Percentiles rank a stretch among this genome's conserved stretches.
Conservation (phyloP, 805 yeast species). For the Dipodascus geniculatus region DNA sequence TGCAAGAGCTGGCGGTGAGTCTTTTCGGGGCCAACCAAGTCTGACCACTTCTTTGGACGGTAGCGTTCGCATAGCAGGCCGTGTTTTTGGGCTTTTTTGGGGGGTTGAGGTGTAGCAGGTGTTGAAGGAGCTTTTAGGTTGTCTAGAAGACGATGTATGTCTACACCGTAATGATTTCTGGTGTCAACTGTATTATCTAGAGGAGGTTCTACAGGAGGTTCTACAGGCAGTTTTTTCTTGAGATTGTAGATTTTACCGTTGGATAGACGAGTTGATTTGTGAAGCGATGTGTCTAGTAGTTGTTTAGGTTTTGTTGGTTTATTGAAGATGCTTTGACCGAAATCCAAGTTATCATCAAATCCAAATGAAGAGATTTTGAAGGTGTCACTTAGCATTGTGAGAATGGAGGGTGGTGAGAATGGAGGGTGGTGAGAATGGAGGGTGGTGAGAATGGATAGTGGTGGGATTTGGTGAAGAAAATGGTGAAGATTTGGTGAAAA, state of each 20-base stretch:
- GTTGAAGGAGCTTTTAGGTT: neutral
- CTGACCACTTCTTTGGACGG: conserved; percentile 52
- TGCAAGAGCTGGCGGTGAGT: conserved; percentile 45
- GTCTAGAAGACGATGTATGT: conserved; percentile 10
- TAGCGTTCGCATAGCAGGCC: conserved; percentile 50
- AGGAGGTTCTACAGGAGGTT: neutral
- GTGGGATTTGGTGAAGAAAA: too few relatives aligned
- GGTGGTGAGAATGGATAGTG: too few relatives aligned
- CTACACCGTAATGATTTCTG: conserved; percentile 12
- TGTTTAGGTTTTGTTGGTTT: neutral
- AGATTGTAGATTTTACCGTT: neutral
- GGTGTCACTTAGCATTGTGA: neutral
- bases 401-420: too few relatives aligned
- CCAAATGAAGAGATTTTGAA: neutral
- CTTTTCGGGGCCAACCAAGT: conserved; percentile 57
- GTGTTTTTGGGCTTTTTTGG: neutral
- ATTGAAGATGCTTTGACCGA: neutral
- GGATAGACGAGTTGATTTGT: neutral
- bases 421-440: too few relatives aligned
- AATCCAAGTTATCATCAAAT: neutral
- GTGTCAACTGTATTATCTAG: neutral
- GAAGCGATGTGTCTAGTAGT: neutral
- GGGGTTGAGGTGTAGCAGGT: neutral
- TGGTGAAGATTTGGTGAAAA: too few relatives aligned
- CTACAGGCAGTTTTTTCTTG: neutral